These are phyloP conservation scores for Tinospora cordifolia DNA, from an alignment of 164 flowering plant genomes.

Conservation along the genomic window DNA sequence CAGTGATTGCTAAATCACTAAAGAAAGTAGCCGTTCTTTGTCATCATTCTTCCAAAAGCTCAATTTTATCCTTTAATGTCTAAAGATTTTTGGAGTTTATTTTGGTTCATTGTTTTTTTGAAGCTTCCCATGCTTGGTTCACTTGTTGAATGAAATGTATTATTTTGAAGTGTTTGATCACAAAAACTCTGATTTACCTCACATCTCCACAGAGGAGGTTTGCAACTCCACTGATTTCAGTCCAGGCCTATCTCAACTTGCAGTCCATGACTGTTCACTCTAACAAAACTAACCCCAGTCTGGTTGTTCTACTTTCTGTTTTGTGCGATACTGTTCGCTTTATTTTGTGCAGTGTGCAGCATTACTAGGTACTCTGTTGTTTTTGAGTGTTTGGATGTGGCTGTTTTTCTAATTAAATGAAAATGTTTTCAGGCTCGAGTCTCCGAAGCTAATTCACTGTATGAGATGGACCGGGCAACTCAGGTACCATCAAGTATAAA, in stretches of 20 bases:
- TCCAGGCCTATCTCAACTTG: background rate
- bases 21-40: background rate
- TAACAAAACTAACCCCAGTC: too few relatives aligned
- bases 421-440: constrained; percentile 26
- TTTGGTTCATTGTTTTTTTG: background rate
- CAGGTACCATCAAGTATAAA: constrained; percentile 25
- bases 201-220: background rate
- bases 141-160: background rate
- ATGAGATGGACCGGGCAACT: constrained; percentile 89
- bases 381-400: background rate
- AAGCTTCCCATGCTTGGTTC: background rate
- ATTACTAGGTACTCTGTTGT: background rate
- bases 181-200: background rate
- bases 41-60: background rate
- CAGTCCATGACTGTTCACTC: background rate
- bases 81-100: background rate
- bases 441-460: constrained; percentile 75
- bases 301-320: too few relatives aligned
- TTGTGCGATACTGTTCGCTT: too few relatives aligned
- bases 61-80: background rate
- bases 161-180: background rate
- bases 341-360: too few relatives aligned
- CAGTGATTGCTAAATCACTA: background rate
- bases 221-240: too few relatives aligned
- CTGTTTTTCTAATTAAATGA: background rate